Percentiles rank a stretch among this genome's conserved stretches.
Evolutionary conservation across 1,284 basidiomycete species (phyloP).

Genomic region (Caloboletus inedulis): DNA sequence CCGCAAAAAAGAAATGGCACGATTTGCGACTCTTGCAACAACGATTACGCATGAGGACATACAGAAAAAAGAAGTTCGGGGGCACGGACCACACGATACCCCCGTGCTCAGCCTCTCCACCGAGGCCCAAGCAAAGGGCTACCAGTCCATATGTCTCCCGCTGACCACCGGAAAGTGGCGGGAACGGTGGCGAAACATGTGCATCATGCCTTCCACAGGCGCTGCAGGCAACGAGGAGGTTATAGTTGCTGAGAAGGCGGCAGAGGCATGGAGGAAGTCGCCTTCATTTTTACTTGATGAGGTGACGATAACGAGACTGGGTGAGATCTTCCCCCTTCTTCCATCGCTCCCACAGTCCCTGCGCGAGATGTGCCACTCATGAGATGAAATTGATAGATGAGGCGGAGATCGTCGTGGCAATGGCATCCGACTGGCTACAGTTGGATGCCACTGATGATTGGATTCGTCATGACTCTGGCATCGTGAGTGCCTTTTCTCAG

Average conservation of each 20-base stretch:
- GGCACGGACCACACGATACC: slow-evolving; percentile 34
- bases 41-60: slow-evolving; percentile 43
- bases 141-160: slow-evolving; percentile 73
- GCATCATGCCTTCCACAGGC: slow-evolving; percentile 54
- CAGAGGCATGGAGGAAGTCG: slow-evolving; percentile 85
- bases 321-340: slow-evolving; percentile 42
- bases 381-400: slow-evolving; percentile 59
- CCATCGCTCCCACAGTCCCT: slow-evolving; percentile 17
- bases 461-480: slow-evolving; percentile 93
- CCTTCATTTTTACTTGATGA: slow-evolving; percentile 82
- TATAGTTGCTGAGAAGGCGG: slow-evolving; percentile 62
- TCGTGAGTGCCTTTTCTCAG: slow-evolving; percentile 57
- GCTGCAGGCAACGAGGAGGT: slow-evolving; percentile 46
- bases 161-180: slow-evolving; percentile 87
- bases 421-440: slow-evolving; percentile 93
- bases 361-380: slow-evolving; percentile 25
- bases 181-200: slow-evolving; percentile 86
- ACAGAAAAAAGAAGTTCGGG: slow-evolving; percentile 17
- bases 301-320: slow-evolving; percentile 82
- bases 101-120: slow-evolving; percentile 50
- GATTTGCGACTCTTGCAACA: slow-evolving; percentile 34
- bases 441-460: slow-evolving; percentile 92
- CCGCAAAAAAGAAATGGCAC: slow-evolving; percentile 20
- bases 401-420: slow-evolving; percentile 70
- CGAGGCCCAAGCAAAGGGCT: slow-evolving; percentile 55